Evolutionary conservation across 75 land plant species (phyloP), one percentile per base, ranked within the genome.

Genomic region (Pinus taeda): DNA sequence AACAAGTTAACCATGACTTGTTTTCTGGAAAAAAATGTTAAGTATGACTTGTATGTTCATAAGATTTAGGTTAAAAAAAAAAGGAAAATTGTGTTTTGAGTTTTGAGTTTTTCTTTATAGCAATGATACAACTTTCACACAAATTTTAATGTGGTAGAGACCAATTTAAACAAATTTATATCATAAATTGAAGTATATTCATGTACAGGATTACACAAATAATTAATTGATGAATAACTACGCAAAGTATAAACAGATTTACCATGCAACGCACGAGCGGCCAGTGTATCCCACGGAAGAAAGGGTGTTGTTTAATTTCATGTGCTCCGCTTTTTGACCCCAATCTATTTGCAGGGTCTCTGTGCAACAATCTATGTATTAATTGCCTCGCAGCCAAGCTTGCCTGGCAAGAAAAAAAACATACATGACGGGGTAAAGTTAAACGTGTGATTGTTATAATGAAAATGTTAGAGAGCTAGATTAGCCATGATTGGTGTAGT

Each of bases 251-350:
- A 57, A 57, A 8, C 20, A 21, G 4, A 57, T 30, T 6, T 86
- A 95, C 95, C 95, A 96, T 94, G 95, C 85, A 80, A 26, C 99
- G 95, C 15, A 97, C 86, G 33, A 95, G 87, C 57, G 99, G 90
- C 99, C 99, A 97, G 57, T 97, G 91, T 59, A 97, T 91, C 53
- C 86, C 95, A 57, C 81, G 78, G 79, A 97, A 97, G 78, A 92
- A 97, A 29, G 93, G 92, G 75, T 97, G 99, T 22, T 83, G 36
- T 71, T 97, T 97, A 77, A 97, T 92, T 74, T 92, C 99, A 88
- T 80, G 79, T 65, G 99, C 92, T 75, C 99, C 99, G 8, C 74
- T 85, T n/a, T 73, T 80, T 73, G 95, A 90, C 56, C 98, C 99
- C 57, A 97, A 70, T 45, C 99, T 88, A 36, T 87, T 84, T 26